A percentile compares a stretch with the other conserved stretches of the same genome.
These are phyloP conservation scores for Xylaria acuta DNA, from an alignment of 495 filamentous ascomycete species.

Conservation along the genomic window DNA sequence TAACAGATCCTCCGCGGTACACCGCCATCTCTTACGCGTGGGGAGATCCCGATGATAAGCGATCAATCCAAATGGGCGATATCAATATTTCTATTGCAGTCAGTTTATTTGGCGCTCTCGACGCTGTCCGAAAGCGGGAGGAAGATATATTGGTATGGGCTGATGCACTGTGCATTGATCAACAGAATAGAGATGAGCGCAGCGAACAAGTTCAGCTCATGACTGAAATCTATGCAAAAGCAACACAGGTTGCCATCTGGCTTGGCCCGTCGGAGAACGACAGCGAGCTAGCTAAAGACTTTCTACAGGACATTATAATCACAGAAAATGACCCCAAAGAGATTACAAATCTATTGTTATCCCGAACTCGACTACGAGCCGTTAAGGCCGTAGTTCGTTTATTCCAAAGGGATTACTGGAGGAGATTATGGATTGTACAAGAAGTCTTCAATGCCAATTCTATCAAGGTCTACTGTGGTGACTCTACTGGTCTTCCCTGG, in stretches of 20 bases:
- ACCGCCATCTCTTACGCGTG: background rate
- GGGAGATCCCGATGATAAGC: slow-evolving; percentile 4
- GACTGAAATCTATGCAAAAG: slow-evolving; percentile 44
- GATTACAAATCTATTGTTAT: background rate
- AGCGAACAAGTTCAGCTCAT: slow-evolving; percentile 37
- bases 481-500: slow-evolving; percentile 25
- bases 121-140: slow-evolving; percentile 25
- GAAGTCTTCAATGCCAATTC: slow-evolving; percentile 38
- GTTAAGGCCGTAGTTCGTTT: slow-evolving; percentile 34
- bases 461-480: slow-evolving; percentile 39
- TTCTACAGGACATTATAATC: background rate
- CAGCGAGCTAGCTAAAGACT: slow-evolving; percentile 28
- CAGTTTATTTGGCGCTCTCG: slow-evolving; percentile 32
- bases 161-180: slow-evolving; percentile 45
- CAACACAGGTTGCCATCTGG: slow-evolving; percentile 46
- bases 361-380: background rate
- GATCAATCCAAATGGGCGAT: background rate
- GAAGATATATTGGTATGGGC: slow-evolving; percentile 24
- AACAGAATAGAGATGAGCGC: slow-evolving; percentile 30
- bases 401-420: slow-evolving; percentile 45
- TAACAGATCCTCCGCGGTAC: background rate
- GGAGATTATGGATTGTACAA: slow-evolving; percentile 42
- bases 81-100: slow-evolving; percentile 25
- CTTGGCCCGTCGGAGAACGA: slow-evolving; percentile 39
- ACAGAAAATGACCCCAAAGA: background rate